These are phyloP conservation scores for Phanerodontia chrysosporium DNA, from an alignment of 768 basidiomycete genomes.

Conservation along the genomic window DNA sequence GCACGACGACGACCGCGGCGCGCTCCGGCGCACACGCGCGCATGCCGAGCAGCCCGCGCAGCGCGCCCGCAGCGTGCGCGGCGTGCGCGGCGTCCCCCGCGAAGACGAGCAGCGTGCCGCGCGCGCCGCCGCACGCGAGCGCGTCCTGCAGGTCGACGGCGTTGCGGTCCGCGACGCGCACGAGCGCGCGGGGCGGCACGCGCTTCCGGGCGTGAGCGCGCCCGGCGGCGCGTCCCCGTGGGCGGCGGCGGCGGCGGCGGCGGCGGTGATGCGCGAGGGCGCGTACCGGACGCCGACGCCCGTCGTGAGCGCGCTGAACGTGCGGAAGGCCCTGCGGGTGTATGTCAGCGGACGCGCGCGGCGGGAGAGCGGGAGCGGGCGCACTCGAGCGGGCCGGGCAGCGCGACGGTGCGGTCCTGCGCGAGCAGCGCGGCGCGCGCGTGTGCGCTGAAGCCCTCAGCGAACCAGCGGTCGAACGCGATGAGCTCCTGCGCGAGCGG, in stretches of 20 bases:
- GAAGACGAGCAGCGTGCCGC: conserved; percentile 55
- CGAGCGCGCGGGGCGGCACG: conserved; percentile 43
- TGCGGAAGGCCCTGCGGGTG: conserved; percentile 41
- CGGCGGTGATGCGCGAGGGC: conserved; percentile 36
- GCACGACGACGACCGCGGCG: too few species aligned
- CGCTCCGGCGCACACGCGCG: not conserved
- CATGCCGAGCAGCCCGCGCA: too few species aligned
- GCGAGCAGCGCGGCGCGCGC: conserved; percentile 27
- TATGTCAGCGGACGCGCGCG: not conserved
- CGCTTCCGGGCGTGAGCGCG: conserved; percentile 49
- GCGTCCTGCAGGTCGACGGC: conserved; percentile 53
- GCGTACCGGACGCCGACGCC: conserved; percentile 53
- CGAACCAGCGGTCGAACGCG: conserved; percentile 61
- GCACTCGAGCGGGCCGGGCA: conserved; percentile 41
- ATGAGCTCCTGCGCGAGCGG: conserved; percentile 72
- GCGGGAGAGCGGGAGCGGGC: conserved; percentile 10
- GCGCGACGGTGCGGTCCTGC: conserved; percentile 37
- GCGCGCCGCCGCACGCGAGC: conserved; percentile 40
- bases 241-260: conserved; percentile 20
- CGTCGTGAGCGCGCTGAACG: conserved; percentile 50
- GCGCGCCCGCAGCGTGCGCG: too few species aligned
- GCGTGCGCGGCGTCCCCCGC: conserved; percentile 32
- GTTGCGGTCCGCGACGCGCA: conserved; percentile 47
- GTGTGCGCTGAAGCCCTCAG: conserved; percentile 43
- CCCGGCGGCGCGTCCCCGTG: conserved; percentile 34